Evolutionary conservation across 2,329 filamentous ascomycete genomes (phyloP).

Genomic region (Fusarium zealandicum): DNA sequence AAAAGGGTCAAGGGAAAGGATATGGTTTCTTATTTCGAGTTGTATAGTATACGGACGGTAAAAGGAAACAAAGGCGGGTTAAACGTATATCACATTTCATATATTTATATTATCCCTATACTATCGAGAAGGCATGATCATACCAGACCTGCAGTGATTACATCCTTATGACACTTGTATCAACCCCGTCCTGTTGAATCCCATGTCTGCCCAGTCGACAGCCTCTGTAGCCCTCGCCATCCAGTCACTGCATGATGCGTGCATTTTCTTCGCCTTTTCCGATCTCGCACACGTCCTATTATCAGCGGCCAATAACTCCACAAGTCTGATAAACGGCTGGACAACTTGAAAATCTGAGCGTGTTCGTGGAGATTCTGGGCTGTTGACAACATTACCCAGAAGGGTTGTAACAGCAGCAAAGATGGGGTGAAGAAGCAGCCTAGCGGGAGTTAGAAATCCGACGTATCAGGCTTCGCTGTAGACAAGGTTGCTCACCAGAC

Average conservation of each 20-base stretch:
- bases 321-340: conserved; percentile 12
- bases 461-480: not conserved
- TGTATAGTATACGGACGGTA: too few relatives aligned
- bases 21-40: too few relatives aligned
- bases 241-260: not conserved
- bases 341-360: conserved; percentile 14
- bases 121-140: too few relatives aligned
- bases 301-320: conserved; percentile 4
- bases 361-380: conserved; percentile 13
- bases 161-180: too few relatives aligned
- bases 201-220: not conserved
- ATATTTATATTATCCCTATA: too few relatives aligned
- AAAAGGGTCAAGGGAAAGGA: too few relatives aligned
- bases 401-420: conserved; percentile 23
- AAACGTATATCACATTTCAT: too few relatives aligned
- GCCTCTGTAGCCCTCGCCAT: conserved; percentile 1
- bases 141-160: too few relatives aligned
- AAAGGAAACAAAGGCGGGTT: too few relatives aligned
- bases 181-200: not conserved
- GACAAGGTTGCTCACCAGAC: conserved; percentile 19
- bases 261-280: conserved; percentile 9
- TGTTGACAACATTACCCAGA: conserved; percentile 11
- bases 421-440: conserved; percentile 29
- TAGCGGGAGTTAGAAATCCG: not conserved
- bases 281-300: conserved; percentile 6